These are phyloP conservation scores for Alternaria alternata DNA, from an alignment of 2,329 filamentous ascomycete species.

Conservation along the genomic window DNA sequence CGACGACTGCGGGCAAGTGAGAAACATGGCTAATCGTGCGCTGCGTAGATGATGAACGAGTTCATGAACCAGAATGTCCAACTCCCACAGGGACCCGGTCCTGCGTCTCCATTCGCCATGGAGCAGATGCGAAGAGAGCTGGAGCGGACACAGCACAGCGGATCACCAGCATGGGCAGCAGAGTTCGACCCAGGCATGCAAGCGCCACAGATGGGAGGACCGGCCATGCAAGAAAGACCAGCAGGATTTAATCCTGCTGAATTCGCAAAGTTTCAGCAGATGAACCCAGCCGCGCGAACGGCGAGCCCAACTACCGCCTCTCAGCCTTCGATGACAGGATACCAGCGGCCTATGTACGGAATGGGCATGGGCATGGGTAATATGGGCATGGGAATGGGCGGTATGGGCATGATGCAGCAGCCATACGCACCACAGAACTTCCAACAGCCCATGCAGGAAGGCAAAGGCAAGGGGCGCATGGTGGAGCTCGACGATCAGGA, in stretches of 20 bases:
- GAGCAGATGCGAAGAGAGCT: constrained; percentile 71
- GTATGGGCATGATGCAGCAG: constrained; percentile 57
- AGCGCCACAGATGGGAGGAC: constrained; percentile 78
- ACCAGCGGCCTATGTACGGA: constrained; percentile 62
- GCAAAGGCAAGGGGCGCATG: constrained; percentile 83
- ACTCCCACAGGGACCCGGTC: constrained; percentile 62
- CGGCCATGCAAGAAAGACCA: constrained; percentile 65
- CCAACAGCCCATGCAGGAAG: constrained; percentile 59
- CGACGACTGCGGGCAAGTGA: not conserved
- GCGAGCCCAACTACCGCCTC: constrained; percentile 64
- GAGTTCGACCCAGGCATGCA: constrained; percentile 68
- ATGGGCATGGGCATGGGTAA: constrained; percentile 56
- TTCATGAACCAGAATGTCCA: constrained; percentile 83
- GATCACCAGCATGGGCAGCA: constrained; percentile 68
- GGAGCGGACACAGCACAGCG: constrained; percentile 62
- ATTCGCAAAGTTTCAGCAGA: constrained; percentile 83
- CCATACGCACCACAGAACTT: constrained; percentile 55
- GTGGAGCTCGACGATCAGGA: constrained; percentile 92
- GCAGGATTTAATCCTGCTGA: constrained; percentile 78
- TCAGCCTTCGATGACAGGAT: constrained; percentile 56
- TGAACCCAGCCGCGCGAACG: constrained; percentile 64
- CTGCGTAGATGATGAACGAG: constrained; percentile 82
- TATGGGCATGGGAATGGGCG: constrained; percentile 53
- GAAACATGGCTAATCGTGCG: constrained; percentile 33
- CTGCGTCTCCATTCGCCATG: constrained; percentile 69